These are phyloP conservation scores for Paragyromitra xinjiangensis DNA, from an alignment of 495 filamentous ascomycete genomes.

Conservation along the genomic window DNA sequence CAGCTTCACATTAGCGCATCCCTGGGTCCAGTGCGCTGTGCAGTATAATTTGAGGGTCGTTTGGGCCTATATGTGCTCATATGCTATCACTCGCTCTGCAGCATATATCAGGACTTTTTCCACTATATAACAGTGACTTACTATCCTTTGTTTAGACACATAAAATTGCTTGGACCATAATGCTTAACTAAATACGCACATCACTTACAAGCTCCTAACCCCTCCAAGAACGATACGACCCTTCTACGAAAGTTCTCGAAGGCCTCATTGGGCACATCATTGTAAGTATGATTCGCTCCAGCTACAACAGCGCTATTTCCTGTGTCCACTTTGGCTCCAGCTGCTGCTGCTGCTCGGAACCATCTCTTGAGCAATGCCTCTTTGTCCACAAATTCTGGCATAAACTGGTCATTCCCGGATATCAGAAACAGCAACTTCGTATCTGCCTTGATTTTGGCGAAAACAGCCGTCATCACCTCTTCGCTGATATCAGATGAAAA, in stretches of 20 bases:
- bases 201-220: constrained; percentile 56
- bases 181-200: background rate
- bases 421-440: constrained; percentile 72
- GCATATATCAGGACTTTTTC: no score
- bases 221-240: constrained; percentile 67
- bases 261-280: constrained; percentile 61
- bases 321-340: constrained; percentile 64
- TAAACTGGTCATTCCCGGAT: constrained; percentile 76
- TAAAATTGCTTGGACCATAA: no score
- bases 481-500: constrained; percentile 82
- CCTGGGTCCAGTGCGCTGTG: no score
- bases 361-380: constrained; percentile 70
- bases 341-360: constrained; percentile 63
- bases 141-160: no score
- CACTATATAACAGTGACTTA: no score
- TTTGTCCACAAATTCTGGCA: constrained; percentile 71
- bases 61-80: background rate
- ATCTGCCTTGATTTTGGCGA: constrained; percentile 68
- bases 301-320: constrained; percentile 64
- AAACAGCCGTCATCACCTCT: constrained; percentile 67
- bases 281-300: constrained; percentile 72
- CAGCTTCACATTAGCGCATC: background rate
- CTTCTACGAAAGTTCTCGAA: constrained; percentile 65
- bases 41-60: background rate
- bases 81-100: background rate